These are phyloP conservation scores for Myxozyma neglecta DNA, from an alignment of 805 yeast species.

Conservation along the genomic window DNA sequence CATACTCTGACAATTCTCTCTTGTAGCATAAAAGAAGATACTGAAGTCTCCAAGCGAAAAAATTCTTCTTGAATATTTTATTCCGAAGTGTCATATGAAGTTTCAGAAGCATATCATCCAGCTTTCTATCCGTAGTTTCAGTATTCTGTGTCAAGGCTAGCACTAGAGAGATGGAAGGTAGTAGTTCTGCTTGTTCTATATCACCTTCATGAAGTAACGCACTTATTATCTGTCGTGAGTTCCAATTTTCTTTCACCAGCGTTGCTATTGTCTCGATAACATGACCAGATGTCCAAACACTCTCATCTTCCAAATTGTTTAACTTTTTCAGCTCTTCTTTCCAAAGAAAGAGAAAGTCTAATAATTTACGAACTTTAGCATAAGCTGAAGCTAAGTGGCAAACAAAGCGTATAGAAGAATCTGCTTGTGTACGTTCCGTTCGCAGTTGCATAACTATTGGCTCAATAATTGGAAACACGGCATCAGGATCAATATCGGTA, in stretches of 20 bases:
- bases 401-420: neutral
- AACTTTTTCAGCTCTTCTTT: neutral
- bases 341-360: slow-evolving; percentile 12
- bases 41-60: slow-evolving; percentile 15
- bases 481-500: slow-evolving; percentile 19
- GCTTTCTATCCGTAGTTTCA: neutral
- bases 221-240: neutral
- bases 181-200: neutral
- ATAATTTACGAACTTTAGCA: slow-evolving; percentile 14
- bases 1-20: neutral
- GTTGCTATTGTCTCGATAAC: slow-evolving; percentile 3
- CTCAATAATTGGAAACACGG: slow-evolving; percentile 16
- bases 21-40: slow-evolving; percentile 14
- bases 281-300: slow-evolving; percentile 4
- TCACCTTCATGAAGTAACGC: neutral
- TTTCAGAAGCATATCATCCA: neutral
- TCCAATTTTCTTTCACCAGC: slow-evolving; percentile 7
- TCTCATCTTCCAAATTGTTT: neutral
- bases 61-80: neutral
- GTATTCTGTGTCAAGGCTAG: slow-evolving; percentile 4
- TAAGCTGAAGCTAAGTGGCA: slow-evolving; percentile 9
- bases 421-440: neutral
- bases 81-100: neutral
- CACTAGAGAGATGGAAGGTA: slow-evolving; percentile 3
- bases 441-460: neutral